phyloP scores from a whole-genome alignment of 176 grass and related monocot species.

The Pharus latifolius region DNA sequence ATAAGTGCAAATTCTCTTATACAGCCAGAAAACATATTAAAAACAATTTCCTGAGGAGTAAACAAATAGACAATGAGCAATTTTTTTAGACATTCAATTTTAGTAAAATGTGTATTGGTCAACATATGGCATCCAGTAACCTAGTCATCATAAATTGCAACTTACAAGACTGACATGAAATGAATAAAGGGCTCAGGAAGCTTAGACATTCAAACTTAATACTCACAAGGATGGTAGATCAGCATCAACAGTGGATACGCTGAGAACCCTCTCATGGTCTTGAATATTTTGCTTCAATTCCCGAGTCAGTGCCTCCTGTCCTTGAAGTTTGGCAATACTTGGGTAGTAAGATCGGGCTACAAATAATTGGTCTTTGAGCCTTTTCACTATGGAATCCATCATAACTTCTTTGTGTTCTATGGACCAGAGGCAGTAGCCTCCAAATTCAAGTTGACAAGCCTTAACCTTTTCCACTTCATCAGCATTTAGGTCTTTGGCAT shows the following conservation, averaged over 20 bases:
- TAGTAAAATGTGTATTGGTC: not conserved
- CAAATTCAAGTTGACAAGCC: conserved; percentile 79
- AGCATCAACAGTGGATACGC: conserved; percentile 60
- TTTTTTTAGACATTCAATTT: not conserved
- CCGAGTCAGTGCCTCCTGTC: conserved; percentile 38
- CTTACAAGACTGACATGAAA: conserved; percentile 7
- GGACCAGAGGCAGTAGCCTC: conserved; percentile 94
- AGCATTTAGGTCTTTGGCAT: conserved; percentile 22
- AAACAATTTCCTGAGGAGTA: not conserved
- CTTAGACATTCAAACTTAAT: not conserved
- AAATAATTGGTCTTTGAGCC: conserved; percentile 72
- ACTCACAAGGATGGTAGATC: conserved; percentile 84
- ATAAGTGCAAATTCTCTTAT: not conserved
- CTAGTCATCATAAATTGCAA: not conserved
- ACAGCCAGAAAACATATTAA: not conserved
- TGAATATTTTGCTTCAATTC: conserved; percentile 70
- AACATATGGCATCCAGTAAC: not conserved
- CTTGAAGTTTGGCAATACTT: conserved; percentile 60
- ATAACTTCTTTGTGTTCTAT: conserved; percentile 66
- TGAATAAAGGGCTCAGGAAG: not conserved
- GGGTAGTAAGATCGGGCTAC: conserved; percentile 68
- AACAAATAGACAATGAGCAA: not conserved
- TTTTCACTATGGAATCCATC: conserved; percentile 55
- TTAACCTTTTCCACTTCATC: conserved; percentile 42
- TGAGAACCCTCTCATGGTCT: conserved; percentile 68